Evolutionary conservation across 306 rosid species (phyloP).

Genomic region (Acmispon strigosus): DNA sequence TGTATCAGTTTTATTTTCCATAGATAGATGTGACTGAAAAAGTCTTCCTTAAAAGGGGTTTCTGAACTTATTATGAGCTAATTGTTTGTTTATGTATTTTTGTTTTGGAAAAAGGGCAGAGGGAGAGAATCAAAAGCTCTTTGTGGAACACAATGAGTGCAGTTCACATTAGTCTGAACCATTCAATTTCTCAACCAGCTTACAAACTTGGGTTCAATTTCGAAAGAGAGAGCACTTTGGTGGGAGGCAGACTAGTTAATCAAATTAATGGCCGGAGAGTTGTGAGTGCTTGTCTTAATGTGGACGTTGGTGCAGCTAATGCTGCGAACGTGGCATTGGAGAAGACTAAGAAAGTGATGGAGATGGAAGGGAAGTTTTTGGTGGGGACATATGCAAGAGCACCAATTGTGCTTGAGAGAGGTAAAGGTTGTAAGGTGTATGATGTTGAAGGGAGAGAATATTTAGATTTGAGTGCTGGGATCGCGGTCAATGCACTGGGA

Average conservation of each 20-base stretch:
- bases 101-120: background rate
- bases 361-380: constrained; percentile 48
- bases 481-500: constrained; percentile 84
- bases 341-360: constrained; percentile 51
- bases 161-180: constrained; percentile 15
- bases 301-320: constrained; percentile 22
- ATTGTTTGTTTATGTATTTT: background rate
- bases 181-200: constrained; percentile 22
- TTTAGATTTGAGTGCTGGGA: constrained; percentile 68
- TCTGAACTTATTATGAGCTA: background rate
- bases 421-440: constrained; percentile 69
- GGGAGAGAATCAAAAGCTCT: background rate
- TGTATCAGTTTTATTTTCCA: background rate
- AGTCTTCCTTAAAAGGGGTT: background rate
- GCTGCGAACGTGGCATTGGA: constrained; percentile 10
- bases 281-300: constrained; percentile 28
- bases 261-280: background rate
- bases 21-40: background rate
- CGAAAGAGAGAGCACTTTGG: background rate
- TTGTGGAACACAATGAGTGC: constrained; percentile 23
- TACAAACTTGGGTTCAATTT: background rate
- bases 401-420: constrained; percentile 65
- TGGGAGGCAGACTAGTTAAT: background rate
- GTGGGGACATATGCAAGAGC: constrained; percentile 83
- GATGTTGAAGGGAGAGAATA: constrained; percentile 77